Evolutionary conservation across 371 early-diverging fungal species (phyloP).

Genomic region (Rhizopus sp.): DNA sequence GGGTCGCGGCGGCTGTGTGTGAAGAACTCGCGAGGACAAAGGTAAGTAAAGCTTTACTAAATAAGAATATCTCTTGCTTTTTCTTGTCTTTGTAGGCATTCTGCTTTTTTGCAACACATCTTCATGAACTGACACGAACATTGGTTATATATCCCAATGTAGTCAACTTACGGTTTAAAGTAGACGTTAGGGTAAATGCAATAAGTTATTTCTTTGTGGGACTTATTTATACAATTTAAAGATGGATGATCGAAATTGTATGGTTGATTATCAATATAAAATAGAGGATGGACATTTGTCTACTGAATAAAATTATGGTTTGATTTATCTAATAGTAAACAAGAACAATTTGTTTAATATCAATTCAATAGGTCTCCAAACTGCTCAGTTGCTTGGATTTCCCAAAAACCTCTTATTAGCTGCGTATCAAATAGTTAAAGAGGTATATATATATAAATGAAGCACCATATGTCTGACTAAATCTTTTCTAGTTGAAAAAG

Average conservation of each 20-base stretch:
- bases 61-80: background rate
- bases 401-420: slow-evolving; percentile 37
- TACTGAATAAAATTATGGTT: slow-evolving; percentile 45
- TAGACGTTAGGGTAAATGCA: slow-evolving; percentile 17
- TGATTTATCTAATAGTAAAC: too few species aligned
- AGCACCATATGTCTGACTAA: background rate
- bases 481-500: background rate
- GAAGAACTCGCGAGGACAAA: slow-evolving; percentile 69
- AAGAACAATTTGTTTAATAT: background rate
- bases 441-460: slow-evolving; percentile 14
- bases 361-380: slow-evolving; percentile 37
- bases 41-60: slow-evolving; percentile 19
- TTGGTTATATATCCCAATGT: slow-evolving; percentile 66
- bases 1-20: slow-evolving; percentile 78
- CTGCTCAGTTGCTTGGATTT: slow-evolving; percentile 52
- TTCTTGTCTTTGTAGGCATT: slow-evolving; percentile 41
- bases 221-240: slow-evolving; percentile 11
- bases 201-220: slow-evolving; percentile 1
- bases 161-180: slow-evolving; percentile 64
- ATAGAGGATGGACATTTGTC: slow-evolving; percentile 42
- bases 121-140: slow-evolving; percentile 57
- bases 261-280: slow-evolving; percentile 47
- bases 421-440: slow-evolving; percentile 37
- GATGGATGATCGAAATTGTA: slow-evolving; percentile 19
- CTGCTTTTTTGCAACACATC: slow-evolving; percentile 75